phyloP scores from a whole-genome alignment of 441 rosid species.

The Pelargonium myrrhifolium region DNA sequence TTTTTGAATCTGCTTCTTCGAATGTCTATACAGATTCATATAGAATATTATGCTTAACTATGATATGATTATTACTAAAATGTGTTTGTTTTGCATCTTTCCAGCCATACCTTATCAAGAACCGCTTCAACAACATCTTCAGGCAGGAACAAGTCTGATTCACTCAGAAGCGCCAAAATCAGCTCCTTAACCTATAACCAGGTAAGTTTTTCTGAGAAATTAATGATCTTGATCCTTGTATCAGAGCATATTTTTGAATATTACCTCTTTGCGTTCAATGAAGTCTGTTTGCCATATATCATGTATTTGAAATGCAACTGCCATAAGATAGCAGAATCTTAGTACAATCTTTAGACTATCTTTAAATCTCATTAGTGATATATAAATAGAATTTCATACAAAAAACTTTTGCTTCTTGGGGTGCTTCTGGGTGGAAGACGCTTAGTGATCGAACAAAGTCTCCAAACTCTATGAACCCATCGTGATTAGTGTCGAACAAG shows the following conservation, averaged over 20 bases:
- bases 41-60: not conserved
- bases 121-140: constrained; percentile 34
- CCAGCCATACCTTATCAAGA: constrained; percentile 29
- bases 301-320: constrained; percentile 38
- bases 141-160: constrained; percentile 35
- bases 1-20: constrained; percentile 36
- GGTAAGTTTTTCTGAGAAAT: not conserved
- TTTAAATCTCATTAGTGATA: not conserved
- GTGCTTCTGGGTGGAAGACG: constrained; percentile 62
- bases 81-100: not conserved
- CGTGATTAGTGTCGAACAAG: constrained; percentile 50
- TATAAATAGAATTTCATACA: constrained; percentile 32
- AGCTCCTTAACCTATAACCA: constrained; percentile 33
- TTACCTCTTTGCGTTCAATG: constrained; percentile 41
- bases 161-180: constrained; percentile 33
- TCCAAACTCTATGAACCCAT: constrained; percentile 58
- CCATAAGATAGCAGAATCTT: constrained; percentile 6
- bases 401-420: constrained; percentile 39
- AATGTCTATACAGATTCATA: constrained; percentile 29
- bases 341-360: not conserved
- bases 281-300: constrained; percentile 40
- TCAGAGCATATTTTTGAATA: not conserved
- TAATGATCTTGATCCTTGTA: not conserved
- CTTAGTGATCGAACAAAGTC: constrained; percentile 66
- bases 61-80: not conserved